Base-by-base conservation (phyloP, 257 asterid species). In the Solanum infundibuliforme region DNA sequence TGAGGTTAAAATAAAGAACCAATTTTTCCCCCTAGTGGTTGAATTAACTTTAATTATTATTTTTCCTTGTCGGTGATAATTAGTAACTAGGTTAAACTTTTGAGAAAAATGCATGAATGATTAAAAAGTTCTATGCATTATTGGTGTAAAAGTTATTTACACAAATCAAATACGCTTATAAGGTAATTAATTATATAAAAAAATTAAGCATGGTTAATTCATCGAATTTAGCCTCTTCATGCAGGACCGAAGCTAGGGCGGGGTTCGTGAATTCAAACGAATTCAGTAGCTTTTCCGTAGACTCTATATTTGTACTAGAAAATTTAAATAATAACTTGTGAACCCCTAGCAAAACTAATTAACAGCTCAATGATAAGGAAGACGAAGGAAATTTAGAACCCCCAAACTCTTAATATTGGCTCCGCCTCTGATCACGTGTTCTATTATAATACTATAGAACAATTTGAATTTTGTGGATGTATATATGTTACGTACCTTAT, bases 401-500 rank as follows among this genome's bases (percentile, higher is more conserved):
- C 10, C 41, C 10, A 1, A 0, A 38, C 41, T 38, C 41, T 38
- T 38, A 38, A 38, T 38, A 38, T 9, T 38, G 41, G 10, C 10
- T 38, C 41, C 10, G 10, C 43, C 43, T 8, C 1, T 38, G 12
- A 3, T 7, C 23, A 25, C 74, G 27, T 66, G 73, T 66, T 38
- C 2, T 4, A 39, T 16, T 76, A 76, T 76, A n/a, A n/a, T 62
- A 23, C 5, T 62, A 9, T 23, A 62, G 12, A 62, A 4, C 13
- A 23, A n/a, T 60, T 60, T 23, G 7, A 1, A 55, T 55, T 18
- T 55, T 55, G 4, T 55, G 3, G 2, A 23, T 60, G 1, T 23
- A 23, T 38, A 8, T 84, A 65, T 36, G 25, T 34, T 60, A 66
- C 43, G 35, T 25, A 96, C 99, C 99, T 95, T 36, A 83, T 92